Evolutionary conservation across 495 filamentous ascomycete species (phyloP).

Genomic region (Penicillium chermesinum): DNA sequence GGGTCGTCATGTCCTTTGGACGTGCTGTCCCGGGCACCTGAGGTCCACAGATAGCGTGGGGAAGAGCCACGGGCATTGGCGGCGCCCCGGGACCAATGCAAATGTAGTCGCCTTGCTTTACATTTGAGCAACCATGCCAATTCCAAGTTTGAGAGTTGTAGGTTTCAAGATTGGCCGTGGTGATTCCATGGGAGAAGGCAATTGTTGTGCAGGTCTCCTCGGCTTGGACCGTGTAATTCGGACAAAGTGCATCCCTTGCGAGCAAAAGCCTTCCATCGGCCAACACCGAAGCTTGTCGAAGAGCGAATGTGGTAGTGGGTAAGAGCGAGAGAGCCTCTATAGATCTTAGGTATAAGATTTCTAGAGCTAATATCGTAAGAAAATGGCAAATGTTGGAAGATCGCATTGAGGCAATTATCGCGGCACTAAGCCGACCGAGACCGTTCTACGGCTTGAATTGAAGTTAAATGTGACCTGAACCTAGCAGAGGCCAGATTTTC

Average conservation of each 20-base stretch:
- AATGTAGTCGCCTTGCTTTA: slow-evolving; percentile 9
- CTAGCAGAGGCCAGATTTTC: too few relatives aligned
- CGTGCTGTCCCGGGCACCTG: slow-evolving; percentile 13
- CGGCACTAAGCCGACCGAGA: too few relatives aligned
- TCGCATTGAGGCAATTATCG: too few relatives aligned
- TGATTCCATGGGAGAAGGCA: slow-evolving; percentile 5
- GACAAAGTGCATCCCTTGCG: slow-evolving; percentile 2
- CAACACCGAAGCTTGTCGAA: too few relatives aligned
- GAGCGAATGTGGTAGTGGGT: too few relatives aligned
- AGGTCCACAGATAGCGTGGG: slow-evolving; percentile 17
- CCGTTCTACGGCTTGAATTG: too few relatives aligned
- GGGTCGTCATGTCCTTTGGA: slow-evolving; percentile 7
- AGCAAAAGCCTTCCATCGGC: too few relatives aligned
- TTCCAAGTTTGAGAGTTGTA: slow-evolving; percentile 8
- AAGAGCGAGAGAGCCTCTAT: too few relatives aligned
- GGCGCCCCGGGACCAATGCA: slow-evolving; percentile 13
- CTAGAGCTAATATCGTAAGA: too few relatives aligned
- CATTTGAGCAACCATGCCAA: slow-evolving; percentile 9
- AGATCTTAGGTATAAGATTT: too few relatives aligned
- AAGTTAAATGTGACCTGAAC: too few relatives aligned
- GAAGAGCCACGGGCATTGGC: slow-evolving; percentile 19
- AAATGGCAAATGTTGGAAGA: too few relatives aligned
- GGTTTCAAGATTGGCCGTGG: slow-evolving; percentile 7
- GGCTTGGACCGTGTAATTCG: slow-evolving; percentile 3
- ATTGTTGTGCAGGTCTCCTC: slow-evolving; percentile 9